Base-by-base conservation (phyloP, 2,329 filamentous ascomycete genomes). In the Oidium heveae region DNA sequence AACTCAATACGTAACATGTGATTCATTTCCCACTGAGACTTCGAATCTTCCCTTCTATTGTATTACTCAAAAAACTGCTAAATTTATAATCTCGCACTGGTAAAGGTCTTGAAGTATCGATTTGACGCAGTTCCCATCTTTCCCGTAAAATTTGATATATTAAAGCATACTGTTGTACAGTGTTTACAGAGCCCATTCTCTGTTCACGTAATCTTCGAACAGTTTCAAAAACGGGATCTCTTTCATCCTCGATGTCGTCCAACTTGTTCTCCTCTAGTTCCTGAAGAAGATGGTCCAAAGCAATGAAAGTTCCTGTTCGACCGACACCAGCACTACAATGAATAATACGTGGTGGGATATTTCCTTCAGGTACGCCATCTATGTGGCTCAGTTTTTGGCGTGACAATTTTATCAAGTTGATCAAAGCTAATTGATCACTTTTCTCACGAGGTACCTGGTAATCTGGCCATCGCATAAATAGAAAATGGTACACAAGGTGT, bases 251-350 rank as follows among this genome's bases (percentile, higher is more conserved):
- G 5, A 58, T 12, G 5, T 54, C 12, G 13, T 57, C 58, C 22
- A 56, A 54, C 18, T 57, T 54, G 1, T 54, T 57, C 18, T 57
- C 41, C 6, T 58, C 44, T 16, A 59, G 46, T 51, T 59, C 58
- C 24, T 57, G 44, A 16, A 58, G 22, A 12, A 60, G 54, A 32
- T 59, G 54, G 53, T 60, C 58, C 1, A 60, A 47, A 18, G 57
- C 57, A 15, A 60, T 59, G 64, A 96, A 96, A 0, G 89, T 88
- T 4, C 89, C 89, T 0, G 89, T 96, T 20, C 89, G 81, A 0
- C 89, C 89, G 66, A 91, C 95, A 0, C 91, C 89, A 2, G 89
- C 89, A 53, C 86, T 94, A 69, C 89, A 96, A 65, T 96, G 89
- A 0, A 96, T 87, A 28, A 96, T 53, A 12, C 58, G 53, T 6